These are phyloP conservation scores for Salpingoeca rosetta DNA, from an alignment of 78 protist species.

Conservation along the genomic window DNA sequence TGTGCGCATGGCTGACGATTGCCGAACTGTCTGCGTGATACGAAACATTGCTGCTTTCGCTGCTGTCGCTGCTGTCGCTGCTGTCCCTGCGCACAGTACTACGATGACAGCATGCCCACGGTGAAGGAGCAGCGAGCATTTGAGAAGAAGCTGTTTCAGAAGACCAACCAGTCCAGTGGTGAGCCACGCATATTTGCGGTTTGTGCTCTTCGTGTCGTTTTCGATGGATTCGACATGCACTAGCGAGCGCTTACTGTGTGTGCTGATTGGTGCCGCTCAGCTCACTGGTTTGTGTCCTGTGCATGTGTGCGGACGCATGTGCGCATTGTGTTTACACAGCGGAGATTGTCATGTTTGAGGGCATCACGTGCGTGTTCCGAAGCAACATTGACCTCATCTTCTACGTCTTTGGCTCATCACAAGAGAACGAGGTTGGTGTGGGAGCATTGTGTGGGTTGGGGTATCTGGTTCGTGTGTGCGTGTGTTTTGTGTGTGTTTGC, in stretches of 20 bases:
- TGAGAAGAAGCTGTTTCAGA: constrained; percentile 28
- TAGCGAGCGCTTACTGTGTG: too few species aligned
- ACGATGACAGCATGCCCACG: constrained; percentile 6
- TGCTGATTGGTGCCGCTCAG: not conserved
- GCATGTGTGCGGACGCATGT: not conserved
- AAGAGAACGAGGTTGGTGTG: constrained; percentile 37
- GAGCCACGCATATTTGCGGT: not conserved
- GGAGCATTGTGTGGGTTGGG: not conserved
- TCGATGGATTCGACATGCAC: too few species aligned
- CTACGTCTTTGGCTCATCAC: constrained; percentile 39
- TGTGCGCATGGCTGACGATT: too few species aligned
- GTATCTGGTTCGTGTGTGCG: not conserved
- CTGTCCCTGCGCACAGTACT: constrained; percentile 50
- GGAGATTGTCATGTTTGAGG: constrained; percentile 41
- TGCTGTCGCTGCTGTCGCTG: too few species aligned
- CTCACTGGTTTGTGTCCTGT: not conserved
- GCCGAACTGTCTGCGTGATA: too few species aligned
- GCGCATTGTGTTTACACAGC: not conserved
- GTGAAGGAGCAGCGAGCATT: constrained; percentile 34
- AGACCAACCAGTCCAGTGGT: constrained; percentile 6
- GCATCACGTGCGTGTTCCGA: constrained; percentile 25
- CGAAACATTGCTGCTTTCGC: too few species aligned
- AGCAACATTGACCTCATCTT: constrained; percentile 34
- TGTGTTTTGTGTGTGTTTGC: not conserved
- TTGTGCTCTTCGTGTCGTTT: too few species aligned